Evolutionary conservation across 305 asterid species (phyloP), one percentile per base, ranked within the genome.

Genomic region (Andrographis paniculata): DNA sequence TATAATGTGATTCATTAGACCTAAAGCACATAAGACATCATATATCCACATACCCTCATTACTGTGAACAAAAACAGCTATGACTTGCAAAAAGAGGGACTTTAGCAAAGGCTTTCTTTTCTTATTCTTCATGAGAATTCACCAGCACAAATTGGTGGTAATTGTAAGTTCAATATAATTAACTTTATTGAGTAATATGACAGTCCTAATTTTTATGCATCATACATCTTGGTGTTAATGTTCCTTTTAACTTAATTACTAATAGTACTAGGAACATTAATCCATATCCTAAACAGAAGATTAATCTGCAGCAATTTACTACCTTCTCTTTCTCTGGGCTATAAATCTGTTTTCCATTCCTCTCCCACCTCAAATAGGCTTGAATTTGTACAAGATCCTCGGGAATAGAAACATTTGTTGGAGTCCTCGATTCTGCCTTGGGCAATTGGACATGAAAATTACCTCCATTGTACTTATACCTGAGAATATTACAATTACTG

Each of bases 351-450:
- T 79, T 92, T 48, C 99, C 99, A 46, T 80, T 79, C 64, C 86
- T 78, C 78, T 87, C 99, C 99, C 99, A 87, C 77, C 95, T 78
- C 73, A 92, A 59, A 57, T 87, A 92, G 46, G 99, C 82, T 65
- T 87, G 99, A 65, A 81, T 42, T 79, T 84, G 93, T 31, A 92
- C 99, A 72, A 92, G 97, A 68, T 92, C 99, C 74, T 87, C 99
- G 14, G 99, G 95, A 52, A 81, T 77, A 4, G 93, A 79, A 67
- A 66, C 68, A 55, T 73, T 63, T 13, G 16, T 2, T 61, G 75
- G 46, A 50, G 64, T 58, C 36, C 48, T 55, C 41, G 66, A 50
- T 38, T 71, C 78, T 64, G 70, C 22, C 59, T 55, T 52, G 10
- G 94, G 82, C 51, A 92, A 54, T 38, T 71, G 61, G 66, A 92